phyloP scores from a whole-genome alignment of 345 rosid genomes.

The Populus pruinosa region DNA sequence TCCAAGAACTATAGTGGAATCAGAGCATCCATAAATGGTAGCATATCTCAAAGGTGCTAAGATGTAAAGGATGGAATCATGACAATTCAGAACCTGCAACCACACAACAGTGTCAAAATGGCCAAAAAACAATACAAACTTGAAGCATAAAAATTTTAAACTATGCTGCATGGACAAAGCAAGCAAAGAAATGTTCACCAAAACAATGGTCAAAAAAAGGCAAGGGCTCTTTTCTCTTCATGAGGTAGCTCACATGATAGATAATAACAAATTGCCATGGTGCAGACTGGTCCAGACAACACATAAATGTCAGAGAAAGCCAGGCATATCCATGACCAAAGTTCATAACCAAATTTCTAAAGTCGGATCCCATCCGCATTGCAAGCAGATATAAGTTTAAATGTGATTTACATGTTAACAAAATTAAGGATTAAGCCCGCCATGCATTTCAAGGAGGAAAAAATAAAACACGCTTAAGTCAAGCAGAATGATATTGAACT shows the following conservation, averaged over 20 bases:
- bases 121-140: neutral
- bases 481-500: neutral
- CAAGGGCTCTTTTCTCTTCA: neutral
- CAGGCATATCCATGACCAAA: neutral
- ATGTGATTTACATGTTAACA: neutral
- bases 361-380: neutral
- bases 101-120: conserved; percentile 12
- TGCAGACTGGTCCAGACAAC: neutral
- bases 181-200: neutral
- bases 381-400: neutral
- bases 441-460: neutral
- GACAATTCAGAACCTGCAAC: conserved; percentile 90
- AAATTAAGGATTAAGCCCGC: neutral
- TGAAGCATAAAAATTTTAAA: neutral
- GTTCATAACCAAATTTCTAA: neutral
- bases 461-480: neutral
- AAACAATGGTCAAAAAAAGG: neutral
- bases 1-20: conserved; percentile 91
- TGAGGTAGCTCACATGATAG: neutral
- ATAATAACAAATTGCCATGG: neutral
- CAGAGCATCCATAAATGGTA: conserved; percentile 94
- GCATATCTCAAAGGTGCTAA: conserved; percentile 90
- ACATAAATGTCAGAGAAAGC: neutral
- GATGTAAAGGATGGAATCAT: conserved; percentile 89
- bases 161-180: neutral